phyloP scores from a whole-genome alignment of 495 filamentous ascomycete genomes.

The Penicillium diatomitis region DNA sequence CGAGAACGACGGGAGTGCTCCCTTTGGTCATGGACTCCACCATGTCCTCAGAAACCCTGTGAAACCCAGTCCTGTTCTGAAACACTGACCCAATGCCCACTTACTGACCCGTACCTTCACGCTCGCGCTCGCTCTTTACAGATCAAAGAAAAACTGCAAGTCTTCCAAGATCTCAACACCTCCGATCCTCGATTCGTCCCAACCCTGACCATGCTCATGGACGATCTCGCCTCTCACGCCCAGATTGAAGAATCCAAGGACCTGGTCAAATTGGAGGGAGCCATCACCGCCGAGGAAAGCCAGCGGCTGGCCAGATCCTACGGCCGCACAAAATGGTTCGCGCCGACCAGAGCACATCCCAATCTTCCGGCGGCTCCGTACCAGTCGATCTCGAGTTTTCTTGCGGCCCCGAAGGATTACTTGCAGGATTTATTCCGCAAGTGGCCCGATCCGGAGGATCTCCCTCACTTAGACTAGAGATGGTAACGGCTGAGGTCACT shows the following conservation, averaged over 20 bases:
- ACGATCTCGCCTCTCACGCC: conserved; percentile 44
- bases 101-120: background rate
- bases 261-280: conserved; percentile 41
- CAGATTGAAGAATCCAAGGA: conserved; percentile 50
- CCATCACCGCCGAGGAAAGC: conserved; percentile 30
- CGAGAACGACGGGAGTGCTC: too few relatives aligned
- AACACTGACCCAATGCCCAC: too few relatives aligned
- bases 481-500: background rate
- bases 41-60: too few relatives aligned
- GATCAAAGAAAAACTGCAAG: conserved; percentile 53
- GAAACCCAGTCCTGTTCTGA: too few relatives aligned
- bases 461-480: background rate
- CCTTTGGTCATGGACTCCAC: too few relatives aligned
- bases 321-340: conserved; percentile 50
- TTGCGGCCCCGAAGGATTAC: conserved; percentile 27
- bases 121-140: conserved; percentile 18
- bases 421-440: conserved; percentile 23
- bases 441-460: conserved; percentile 17
- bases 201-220: conserved; percentile 44
- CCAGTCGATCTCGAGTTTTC: conserved; percentile 18
- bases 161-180: conserved; percentile 46
- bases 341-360: conserved; percentile 49
- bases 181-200: conserved; percentile 40
- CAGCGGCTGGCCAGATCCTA: conserved; percentile 42
- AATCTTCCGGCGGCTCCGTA: conserved; percentile 19